Evolutionary conservation across 306 rosid species (phyloP).

Genomic region (Geum urbanum): DNA sequence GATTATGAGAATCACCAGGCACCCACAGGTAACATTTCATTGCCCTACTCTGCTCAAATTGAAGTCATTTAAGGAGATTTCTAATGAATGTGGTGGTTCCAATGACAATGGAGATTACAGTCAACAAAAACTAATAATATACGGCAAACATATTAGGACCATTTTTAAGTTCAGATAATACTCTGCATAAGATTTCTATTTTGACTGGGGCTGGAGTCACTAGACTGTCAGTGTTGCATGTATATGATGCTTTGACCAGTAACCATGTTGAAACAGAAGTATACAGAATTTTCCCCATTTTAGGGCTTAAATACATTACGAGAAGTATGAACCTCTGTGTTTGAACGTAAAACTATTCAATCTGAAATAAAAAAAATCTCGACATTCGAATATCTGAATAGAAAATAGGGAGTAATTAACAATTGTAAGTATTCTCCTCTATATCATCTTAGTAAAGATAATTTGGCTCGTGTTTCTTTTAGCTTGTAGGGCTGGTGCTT

Average conservation of each 20-base stretch:
- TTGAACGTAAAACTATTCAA: background rate
- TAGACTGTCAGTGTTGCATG: background rate
- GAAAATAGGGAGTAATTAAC: background rate
- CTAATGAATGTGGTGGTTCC: conserved; percentile 17
- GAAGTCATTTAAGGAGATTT: background rate
- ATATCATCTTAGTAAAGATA: background rate
- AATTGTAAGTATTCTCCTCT: background rate
- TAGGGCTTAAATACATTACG: background rate
- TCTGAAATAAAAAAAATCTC: background rate
- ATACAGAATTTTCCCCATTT: background rate
- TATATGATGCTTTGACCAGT: background rate
- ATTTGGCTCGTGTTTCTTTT: conserved; percentile 20
- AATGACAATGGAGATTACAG: background rate
- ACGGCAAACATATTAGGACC: background rate
- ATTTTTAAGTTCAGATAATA: background rate
- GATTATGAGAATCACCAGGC: conserved; percentile 90
- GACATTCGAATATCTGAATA: background rate
- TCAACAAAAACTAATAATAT: background rate
- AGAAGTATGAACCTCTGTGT: background rate
- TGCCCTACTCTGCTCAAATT: background rate
- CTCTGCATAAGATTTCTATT: background rate
- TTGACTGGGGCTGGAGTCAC: background rate
- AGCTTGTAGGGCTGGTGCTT: conserved; percentile 93
- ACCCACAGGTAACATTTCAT: conserved; percentile 68
- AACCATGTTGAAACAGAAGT: background rate